Evolutionary conservation across 23 red algal genomes (phyloP), one percentile per base, ranked within the genome.

Genomic region (Agarophyton chilense): DNA sequence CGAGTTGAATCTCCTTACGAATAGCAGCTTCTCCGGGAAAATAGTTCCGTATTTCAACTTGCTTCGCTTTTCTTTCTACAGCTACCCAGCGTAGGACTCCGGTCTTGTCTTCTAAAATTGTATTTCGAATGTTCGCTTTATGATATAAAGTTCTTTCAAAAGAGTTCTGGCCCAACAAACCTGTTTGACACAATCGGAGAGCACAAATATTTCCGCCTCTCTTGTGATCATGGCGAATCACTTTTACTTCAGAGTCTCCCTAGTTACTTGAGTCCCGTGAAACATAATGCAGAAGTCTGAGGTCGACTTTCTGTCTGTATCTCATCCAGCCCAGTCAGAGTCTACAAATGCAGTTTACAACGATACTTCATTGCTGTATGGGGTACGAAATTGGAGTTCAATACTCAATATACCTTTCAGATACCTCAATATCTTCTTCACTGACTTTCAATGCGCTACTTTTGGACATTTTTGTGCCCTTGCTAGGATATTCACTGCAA

Each of bases 261-360:
- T 79, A 78, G 14, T 49, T 49, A 90, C 68, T 9, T 47, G 53
- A 22, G 75, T 72, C 0, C 88, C 74, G 43, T 82, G 12, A 16
- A 82, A 0, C 0, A 64, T 44, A 13, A 90, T 0, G 17, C 38
- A 24, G 38, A 43, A 78, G 8, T 42, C 85, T 41, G 1, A 76
- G 18, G 85, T 90, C 5, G 70, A 78, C 50, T 2, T 90, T 24
- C 70, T 40, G 38, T 55, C 57, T 19, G 22, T 24, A 24, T 56
- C 42, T 65, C 63, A n/a, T n/a, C 85, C 85, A 26, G 85, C 85
- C 51, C 35, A 90, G 45, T 90, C 85, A 13, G 70, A 31, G 56
- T 90, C 82, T 25, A n/a, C 51, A 52, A 46, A 86, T 47, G 62
- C 52, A 26, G 19, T 35, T 2, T 71, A 32, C 8, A 14, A 5